These are phyloP conservation scores for Stachybotrys chlorohalonatus DNA, from an alignment of 2,329 filamentous ascomycete species.

Conservation along the genomic window DNA sequence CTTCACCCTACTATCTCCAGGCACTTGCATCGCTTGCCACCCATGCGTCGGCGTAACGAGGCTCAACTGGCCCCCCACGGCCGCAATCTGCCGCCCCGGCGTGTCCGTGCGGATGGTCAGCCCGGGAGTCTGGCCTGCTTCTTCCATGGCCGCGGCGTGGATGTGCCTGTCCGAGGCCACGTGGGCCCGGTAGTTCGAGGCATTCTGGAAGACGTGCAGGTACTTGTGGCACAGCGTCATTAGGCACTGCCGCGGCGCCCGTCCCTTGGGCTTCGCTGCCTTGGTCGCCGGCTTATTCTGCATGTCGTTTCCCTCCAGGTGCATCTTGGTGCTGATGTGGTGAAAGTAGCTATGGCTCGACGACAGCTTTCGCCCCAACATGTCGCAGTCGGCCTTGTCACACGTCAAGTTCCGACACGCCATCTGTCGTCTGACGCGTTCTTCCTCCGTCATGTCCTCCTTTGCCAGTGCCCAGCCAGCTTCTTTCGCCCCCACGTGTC, in stretches of 20 bases:
- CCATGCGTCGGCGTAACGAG: not conserved
- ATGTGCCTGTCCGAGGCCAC: not conserved
- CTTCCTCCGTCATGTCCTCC: not conserved
- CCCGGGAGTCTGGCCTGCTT: not conserved
- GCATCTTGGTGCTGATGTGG: not conserved
- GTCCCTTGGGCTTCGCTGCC: not conserved
- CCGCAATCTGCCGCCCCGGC: not conserved
- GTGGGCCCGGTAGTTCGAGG: not conserved
- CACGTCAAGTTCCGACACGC: slow-evolving; percentile 9
- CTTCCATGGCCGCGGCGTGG: not conserved
- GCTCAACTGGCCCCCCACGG: not conserved
- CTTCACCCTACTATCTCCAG: not conserved
- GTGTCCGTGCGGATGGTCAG: not conserved
- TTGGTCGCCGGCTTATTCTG: not conserved
- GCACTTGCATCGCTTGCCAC: not conserved
- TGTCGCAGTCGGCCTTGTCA: slow-evolving; percentile 4
- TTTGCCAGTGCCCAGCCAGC: slow-evolving; percentile 2
- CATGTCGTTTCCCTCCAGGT: not conserved
- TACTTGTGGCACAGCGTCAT: not conserved
- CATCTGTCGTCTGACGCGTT: slow-evolving; percentile 2
- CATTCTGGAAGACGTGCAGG: not conserved
- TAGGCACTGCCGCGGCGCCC: not conserved
- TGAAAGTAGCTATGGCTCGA: not conserved
- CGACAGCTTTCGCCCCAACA: slow-evolving; percentile 5
- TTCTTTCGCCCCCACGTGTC: slow-evolving; percentile 5